Evolutionary conservation across 495 filamentous ascomycete species (phyloP).

Genomic region (Penicillium diatomitis): DNA sequence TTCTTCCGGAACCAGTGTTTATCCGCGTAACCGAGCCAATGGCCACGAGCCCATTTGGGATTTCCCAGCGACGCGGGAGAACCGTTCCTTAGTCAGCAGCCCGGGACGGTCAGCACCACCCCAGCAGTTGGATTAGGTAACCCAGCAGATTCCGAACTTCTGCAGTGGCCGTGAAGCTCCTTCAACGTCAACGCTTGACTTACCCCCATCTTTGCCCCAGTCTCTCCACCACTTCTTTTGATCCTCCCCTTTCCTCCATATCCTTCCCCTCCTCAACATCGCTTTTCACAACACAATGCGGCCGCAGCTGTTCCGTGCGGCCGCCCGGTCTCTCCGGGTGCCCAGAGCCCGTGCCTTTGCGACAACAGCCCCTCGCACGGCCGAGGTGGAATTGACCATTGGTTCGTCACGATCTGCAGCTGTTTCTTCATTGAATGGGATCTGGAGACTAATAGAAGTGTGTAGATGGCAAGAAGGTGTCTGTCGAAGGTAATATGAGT

Average conservation of each 20-base stretch:
- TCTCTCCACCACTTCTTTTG: conserved; percentile 13
- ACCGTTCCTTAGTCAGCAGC: conserved; percentile 10
- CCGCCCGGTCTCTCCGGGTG: conserved; percentile 66
- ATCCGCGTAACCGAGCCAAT: conserved; percentile 25
- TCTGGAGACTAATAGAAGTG: conserved; percentile 3
- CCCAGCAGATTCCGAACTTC: conserved; percentile 23
- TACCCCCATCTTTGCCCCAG: not conserved
- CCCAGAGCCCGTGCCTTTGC: conserved; percentile 62
- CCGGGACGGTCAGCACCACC: conserved; percentile 22
- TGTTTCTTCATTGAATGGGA: conserved; percentile 13
- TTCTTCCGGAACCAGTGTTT: conserved; percentile 15
- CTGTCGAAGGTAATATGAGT: conserved; percentile 68
- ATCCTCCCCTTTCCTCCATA: conserved; percentile 23
- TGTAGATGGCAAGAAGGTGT: conserved; percentile 90
- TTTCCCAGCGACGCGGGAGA: not conserved
- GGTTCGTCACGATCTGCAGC: conserved; percentile 44
- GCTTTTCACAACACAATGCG: conserved; percentile 59
- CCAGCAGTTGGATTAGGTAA: conserved; percentile 13
- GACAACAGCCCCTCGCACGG: conserved; percentile 58
- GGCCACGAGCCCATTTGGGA: conserved; percentile 25
- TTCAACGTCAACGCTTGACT: not conserved
- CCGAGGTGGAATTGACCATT: conserved; percentile 92
- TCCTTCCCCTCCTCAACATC: conserved; percentile 17
- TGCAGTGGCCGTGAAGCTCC: conserved; percentile 19
- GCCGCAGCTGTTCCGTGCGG: conserved; percentile 77